Conservation (phyloP, 352 stramenopile genomes). For the Globisporangium canariense region DNA sequence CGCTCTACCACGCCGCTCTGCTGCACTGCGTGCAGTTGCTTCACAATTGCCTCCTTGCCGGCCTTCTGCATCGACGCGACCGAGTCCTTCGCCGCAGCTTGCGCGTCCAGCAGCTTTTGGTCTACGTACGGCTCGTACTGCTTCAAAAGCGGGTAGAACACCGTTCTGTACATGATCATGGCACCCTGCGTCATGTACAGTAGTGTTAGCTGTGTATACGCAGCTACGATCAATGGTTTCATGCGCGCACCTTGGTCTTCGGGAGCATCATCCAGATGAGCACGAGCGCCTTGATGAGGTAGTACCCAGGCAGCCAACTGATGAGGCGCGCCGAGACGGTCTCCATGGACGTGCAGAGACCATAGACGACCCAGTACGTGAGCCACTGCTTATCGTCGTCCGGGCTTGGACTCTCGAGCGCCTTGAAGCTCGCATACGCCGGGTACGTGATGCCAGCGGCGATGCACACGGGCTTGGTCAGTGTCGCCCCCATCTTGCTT, state of each 20-base stretch:
- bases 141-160: constrained; percentile 62
- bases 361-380: constrained; percentile 97
- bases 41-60: constrained; percentile 42
- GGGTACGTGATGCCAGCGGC: constrained; percentile 58
- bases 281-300: constrained; percentile 93
- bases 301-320: constrained; percentile 92
- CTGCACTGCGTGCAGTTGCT: constrained; percentile 44
- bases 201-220: too few relatives aligned
- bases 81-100: constrained; percentile 41
- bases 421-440: constrained; percentile 75
- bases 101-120: constrained; percentile 49
- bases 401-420: constrained; percentile 45
- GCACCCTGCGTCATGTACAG: constrained; percentile 25
- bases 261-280: constrained; percentile 95
- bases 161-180: constrained; percentile 57
- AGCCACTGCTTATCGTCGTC: constrained; percentile 84
- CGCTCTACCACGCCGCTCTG: constrained; percentile 52
- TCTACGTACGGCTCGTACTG: constrained; percentile 73
- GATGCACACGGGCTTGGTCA: constrained; percentile 55
- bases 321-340: constrained; percentile 47
- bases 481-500: constrained; percentile 43
- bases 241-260: constrained; percentile 62
- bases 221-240: too few relatives aligned
- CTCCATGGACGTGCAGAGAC: constrained; percentile 92
- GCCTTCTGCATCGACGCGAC: constrained; percentile 46